phyloP scores from a whole-genome alignment of 1,284 basidiomycete genomes.

The Ganoderma lingzhi region DNA sequence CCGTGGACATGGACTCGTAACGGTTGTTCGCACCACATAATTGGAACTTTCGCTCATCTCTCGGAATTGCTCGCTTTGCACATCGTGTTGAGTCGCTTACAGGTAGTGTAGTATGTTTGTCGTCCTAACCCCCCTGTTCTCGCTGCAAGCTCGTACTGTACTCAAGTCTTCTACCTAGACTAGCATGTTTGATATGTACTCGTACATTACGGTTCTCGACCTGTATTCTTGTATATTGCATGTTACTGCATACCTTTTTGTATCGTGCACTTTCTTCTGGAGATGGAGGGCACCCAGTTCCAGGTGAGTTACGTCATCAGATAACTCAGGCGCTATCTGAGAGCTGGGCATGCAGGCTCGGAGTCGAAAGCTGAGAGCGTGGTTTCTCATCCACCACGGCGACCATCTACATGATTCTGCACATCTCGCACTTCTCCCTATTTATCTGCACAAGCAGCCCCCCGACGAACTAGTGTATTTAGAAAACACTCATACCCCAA shows the following conservation, averaged over 20 bases:
- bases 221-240: conserved; percentile 31
- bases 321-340: not conserved
- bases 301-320: conserved; percentile 15
- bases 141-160: conserved; percentile 31
- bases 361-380: not conserved
- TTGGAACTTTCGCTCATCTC: conserved; percentile 18
- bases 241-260: conserved; percentile 3
- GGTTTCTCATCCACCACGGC: conserved; percentile 18
- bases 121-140: conserved; percentile 32
- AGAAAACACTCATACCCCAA: conserved; percentile 1
- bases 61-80: conserved; percentile 13
- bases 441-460: conserved; percentile 30
- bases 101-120: conserved; percentile 35
- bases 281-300: not conserved
- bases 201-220: conserved; percentile 33
- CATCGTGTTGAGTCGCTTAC: conserved; percentile 22
- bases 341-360: conserved; percentile 3
- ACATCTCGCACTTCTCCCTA: conserved; percentile 14
- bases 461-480: conserved; percentile 20
- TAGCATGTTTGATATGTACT: conserved; percentile 24
- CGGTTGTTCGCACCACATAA: conserved; percentile 4
- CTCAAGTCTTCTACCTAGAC: conserved; percentile 27
- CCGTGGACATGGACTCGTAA: conserved; percentile 34
- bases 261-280: not conserved
- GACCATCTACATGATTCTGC: conserved; percentile 31